Evolutionary conservation across 2,329 filamentous ascomycete species (phyloP).

Genomic region (Nemania bipapillata): DNA sequence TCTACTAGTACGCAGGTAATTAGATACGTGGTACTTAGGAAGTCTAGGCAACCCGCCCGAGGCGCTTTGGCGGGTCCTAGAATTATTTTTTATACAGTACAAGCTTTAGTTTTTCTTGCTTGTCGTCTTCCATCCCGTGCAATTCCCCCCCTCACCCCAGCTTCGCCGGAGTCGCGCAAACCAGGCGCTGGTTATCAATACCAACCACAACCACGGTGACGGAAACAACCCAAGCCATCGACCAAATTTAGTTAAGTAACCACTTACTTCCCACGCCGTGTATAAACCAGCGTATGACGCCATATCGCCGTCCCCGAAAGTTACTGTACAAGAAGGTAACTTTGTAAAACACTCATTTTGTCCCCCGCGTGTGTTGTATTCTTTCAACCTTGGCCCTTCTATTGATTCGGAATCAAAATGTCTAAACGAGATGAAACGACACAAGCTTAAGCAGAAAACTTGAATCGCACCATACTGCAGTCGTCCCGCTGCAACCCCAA

Average conservation of each 20-base stretch:
- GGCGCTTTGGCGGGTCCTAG: not conserved
- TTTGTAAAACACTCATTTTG: conserved; percentile 21
- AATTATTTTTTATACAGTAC: conserved; percentile 27
- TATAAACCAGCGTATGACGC: conserved; percentile 14
- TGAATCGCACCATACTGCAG: not conserved
- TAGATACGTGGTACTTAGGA: not conserved
- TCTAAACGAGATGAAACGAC: conserved; percentile 22
- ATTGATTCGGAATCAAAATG: conserved; percentile 23
- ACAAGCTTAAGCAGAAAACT: not conserved
- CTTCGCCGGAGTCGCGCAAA: not conserved
- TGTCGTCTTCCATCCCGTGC: not conserved
- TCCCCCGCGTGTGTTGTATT: conserved; percentile 19
- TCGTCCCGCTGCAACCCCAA: not conserved
- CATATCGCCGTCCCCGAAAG: conserved; percentile 8
- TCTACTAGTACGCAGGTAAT: not conserved
- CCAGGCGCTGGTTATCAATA: not conserved
- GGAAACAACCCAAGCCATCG: conserved; percentile 2
- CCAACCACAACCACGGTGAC: not conserved
- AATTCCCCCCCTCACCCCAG: not conserved
- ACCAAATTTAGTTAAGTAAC: conserved; percentile 12
- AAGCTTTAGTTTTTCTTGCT: not conserved
- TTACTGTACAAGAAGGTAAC: conserved; percentile 21
- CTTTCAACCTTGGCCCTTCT: conserved; percentile 20
- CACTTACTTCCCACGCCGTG: conserved; percentile 3
- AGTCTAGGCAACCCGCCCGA: not conserved